phyloP scores from a whole-genome alignment of 1,284 basidiomycete species.

The Microstroma glucosiphilum region DNA sequence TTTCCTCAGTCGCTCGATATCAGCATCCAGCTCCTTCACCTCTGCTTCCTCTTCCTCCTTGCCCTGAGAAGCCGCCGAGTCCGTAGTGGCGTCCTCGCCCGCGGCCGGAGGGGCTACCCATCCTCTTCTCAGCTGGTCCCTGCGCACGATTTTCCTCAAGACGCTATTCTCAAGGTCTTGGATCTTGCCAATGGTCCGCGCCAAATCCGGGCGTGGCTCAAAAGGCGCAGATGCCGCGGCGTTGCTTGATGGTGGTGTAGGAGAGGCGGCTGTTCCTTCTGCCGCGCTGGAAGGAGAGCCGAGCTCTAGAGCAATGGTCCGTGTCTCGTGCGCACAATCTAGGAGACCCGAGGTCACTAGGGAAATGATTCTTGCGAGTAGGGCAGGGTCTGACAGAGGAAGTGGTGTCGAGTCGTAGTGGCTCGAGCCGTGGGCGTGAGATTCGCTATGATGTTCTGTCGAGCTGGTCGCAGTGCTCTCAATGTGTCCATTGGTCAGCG shows the following conservation, averaged over 20 bases:
- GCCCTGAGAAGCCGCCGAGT: neutral
- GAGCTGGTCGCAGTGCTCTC: neutral
- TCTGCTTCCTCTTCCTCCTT: neutral
- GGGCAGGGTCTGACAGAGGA: neutral
- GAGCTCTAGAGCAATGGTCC: neutral
- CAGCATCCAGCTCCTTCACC: neutral
- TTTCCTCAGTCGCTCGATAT: neutral
- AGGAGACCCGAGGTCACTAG: slow-evolving; percentile 1
- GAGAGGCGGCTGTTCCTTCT: neutral
- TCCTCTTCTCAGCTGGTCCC: slow-evolving; percentile 1
- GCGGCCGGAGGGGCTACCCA: too few species aligned
- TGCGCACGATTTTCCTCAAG: neutral
- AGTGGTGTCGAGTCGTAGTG: slow-evolving; percentile 4
- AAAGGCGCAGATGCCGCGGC: too few species aligned
- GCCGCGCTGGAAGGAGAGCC: neutral
- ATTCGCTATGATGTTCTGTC: too few species aligned
- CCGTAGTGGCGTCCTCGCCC: too few species aligned
- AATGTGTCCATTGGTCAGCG: neutral
- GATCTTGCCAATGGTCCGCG: neutral
- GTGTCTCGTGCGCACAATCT: slow-evolving; percentile 5
- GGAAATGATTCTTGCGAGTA: neutral
- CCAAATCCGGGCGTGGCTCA: neutral
- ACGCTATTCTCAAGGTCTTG: slow-evolving; percentile 2
- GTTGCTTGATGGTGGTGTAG: too few species aligned
- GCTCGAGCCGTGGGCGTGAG: neutral